phyloP scores from a whole-genome alignment of 345 rosid genomes.

The Microcos paniculata region DNA sequence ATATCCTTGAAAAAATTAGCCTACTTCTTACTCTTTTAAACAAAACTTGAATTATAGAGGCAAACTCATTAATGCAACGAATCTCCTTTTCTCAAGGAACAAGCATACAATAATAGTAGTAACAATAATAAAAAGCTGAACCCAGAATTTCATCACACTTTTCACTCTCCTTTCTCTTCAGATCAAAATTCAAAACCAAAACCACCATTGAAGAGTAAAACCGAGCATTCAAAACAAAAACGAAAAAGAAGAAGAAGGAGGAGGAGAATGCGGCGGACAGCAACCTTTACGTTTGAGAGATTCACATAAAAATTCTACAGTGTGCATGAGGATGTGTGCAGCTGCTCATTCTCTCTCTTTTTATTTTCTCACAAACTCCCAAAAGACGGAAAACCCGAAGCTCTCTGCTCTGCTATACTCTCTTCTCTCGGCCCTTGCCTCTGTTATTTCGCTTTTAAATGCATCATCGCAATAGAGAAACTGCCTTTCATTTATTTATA shows the following conservation, averaged over 20 bases:
- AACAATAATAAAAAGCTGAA: background rate
- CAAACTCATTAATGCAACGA: background rate
- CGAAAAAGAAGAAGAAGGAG: background rate
- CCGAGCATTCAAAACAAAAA: background rate
- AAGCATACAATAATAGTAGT: background rate
- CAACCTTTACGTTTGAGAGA: background rate
- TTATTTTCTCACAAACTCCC: slow-evolving; percentile 28
- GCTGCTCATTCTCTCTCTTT: slow-evolving; percentile 14
- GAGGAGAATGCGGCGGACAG: background rate
- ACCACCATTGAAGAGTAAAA: slow-evolving; percentile 1
- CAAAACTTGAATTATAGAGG: background rate
- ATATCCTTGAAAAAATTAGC: background rate
- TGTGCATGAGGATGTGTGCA: background rate
- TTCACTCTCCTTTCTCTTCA: background rate
- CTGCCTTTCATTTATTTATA: slow-evolving; percentile 12
- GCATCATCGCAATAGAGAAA: slow-evolving; percentile 25
- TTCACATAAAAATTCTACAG: background rate
- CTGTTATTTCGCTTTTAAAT: slow-evolving; percentile 35
- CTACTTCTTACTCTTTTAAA: slow-evolving; percentile 1
- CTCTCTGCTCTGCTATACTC: too few species aligned
- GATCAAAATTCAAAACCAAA: background rate
- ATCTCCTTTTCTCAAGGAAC: slow-evolving; percentile 1
- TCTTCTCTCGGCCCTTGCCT: slow-evolving; percentile 11
- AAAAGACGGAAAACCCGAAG: slow-evolving; percentile 52
- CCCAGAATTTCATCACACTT: background rate